Percentiles rank a stretch among this genome's conserved stretches.
Conservation (phyloP, 306 rosid species). For the Oxytropis ochrocephala region DNA sequence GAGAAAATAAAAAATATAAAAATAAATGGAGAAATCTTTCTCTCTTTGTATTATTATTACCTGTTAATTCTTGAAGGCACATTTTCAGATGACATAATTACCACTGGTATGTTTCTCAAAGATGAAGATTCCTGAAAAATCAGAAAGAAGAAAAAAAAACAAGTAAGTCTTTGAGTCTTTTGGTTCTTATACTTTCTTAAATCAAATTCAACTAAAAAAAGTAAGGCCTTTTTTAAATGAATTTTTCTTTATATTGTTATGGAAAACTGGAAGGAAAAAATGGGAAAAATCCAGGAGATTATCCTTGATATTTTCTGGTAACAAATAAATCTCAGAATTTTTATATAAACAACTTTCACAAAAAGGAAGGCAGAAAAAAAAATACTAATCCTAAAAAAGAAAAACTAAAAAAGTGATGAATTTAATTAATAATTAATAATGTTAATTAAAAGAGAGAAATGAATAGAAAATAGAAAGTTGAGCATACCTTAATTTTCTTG, state of each 20-base stretch:
- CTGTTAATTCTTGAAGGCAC: slow-evolving; percentile 82
- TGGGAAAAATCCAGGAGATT: slow-evolving; percentile 20
- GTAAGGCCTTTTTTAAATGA: not conserved
- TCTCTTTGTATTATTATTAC: slow-evolving; percentile 33
- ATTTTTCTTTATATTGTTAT: slow-evolving; percentile 12
- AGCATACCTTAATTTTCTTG: slow-evolving; percentile 73
- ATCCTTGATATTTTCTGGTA: slow-evolving; percentile 4
- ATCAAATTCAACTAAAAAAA: not conserved
- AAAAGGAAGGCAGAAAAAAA: not conserved
- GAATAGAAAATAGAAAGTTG: too few species aligned
- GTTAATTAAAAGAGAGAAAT: not conserved
- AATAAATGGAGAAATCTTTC: not conserved
- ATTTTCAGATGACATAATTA: slow-evolving; percentile 89
- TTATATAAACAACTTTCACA: too few species aligned
- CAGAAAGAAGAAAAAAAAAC: slow-evolving; percentile 8
- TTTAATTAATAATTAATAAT: slow-evolving; percentile 24
- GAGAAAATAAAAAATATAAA: too few species aligned
- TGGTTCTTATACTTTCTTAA: slow-evolving; percentile 2
- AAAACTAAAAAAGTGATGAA: slow-evolving; percentile 17
- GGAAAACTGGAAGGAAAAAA: slow-evolving; percentile 14
- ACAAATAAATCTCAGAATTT: slow-evolving; percentile 11
- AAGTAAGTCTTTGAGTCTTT: slow-evolving; percentile 9
- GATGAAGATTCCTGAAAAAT: slow-evolving; percentile 74
- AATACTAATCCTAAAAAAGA: too few species aligned
- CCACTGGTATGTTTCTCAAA: slow-evolving; percentile 80